Evolutionary conservation across 495 filamentous ascomycete species (phyloP).

Genomic region (Xylaria grammica): DNA sequence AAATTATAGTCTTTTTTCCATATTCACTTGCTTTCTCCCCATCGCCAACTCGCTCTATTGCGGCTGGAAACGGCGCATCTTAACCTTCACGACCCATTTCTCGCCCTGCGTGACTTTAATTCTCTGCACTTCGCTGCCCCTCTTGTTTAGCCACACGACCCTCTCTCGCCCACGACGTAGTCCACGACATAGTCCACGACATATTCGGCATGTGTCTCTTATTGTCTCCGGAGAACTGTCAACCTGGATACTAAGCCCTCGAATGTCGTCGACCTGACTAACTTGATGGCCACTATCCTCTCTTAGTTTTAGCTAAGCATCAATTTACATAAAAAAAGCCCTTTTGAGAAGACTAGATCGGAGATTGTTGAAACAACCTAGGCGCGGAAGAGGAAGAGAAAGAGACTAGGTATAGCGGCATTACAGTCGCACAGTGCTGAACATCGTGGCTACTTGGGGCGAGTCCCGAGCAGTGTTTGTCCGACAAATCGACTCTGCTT

Average conservation of each 20-base stretch:
- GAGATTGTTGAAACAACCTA: constrained; percentile 22
- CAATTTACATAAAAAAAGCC: background rate
- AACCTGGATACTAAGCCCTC: constrained; percentile 24
- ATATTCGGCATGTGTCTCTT: constrained; percentile 3
- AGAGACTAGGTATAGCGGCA: constrained; percentile 26
- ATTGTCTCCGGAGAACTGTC: constrained; percentile 19
- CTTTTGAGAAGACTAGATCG: background rate
- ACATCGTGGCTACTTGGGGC: constrained; percentile 23
- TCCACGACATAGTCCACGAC: constrained; percentile 24
- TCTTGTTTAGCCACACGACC: constrained; percentile 30
- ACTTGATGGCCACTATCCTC: background rate
- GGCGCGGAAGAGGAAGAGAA: constrained; percentile 25
- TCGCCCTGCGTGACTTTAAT: constrained; percentile 24
- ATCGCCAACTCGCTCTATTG: constrained; percentile 31
- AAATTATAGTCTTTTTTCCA: constrained; percentile 17
- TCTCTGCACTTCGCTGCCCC: constrained; percentile 24
- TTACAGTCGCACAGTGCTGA: constrained; percentile 36
- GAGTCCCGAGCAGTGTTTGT: constrained; percentile 13
- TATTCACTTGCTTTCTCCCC: constrained; percentile 30
- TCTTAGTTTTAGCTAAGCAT: constrained; percentile 5
- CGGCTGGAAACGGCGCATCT: constrained; percentile 20
- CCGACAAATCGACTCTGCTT: constrained; percentile 27
- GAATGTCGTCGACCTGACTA: background rate
- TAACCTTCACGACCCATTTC: constrained; percentile 24
- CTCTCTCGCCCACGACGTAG: constrained; percentile 16